These are phyloP conservation scores for Phtheirospermum japonicum DNA, from an alignment of 257 asterid genomes.

Conservation along the genomic window DNA sequence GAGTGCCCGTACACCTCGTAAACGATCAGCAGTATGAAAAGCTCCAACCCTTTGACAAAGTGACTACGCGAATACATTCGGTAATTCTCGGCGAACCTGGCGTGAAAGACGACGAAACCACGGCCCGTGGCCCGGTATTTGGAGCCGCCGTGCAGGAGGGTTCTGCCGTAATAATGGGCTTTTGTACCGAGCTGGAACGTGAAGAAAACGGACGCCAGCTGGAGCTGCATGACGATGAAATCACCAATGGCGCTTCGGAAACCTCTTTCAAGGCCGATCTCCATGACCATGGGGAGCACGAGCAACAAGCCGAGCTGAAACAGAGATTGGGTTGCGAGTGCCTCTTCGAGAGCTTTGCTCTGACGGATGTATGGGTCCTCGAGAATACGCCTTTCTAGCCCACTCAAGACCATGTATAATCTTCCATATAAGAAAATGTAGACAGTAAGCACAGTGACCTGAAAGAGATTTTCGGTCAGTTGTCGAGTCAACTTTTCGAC, in stretches of 20 bases:
- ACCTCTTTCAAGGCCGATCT: constrained; percentile 91
- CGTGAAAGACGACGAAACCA: constrained; percentile 93
- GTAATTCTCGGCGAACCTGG: constrained; percentile 90
- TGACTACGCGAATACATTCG: constrained; percentile 93
- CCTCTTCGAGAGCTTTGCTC: constrained; percentile 78
- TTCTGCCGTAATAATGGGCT: constrained; percentile 85
- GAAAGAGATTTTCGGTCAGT: constrained; percentile 28
- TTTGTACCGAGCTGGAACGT: constrained; percentile 97
- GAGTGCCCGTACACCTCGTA: constrained; percentile 78
- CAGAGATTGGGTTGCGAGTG: constrained; percentile 84
- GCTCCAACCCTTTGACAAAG: constrained; percentile 93
- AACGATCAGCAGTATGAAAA: constrained; percentile 62
- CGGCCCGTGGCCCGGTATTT: constrained; percentile 95
- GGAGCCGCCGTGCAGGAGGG: constrained; percentile 92
- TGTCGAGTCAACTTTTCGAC: too few relatives aligned
- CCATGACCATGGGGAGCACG: constrained; percentile 97
- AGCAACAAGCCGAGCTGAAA: constrained; percentile 88
- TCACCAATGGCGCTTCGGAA: constrained; percentile 92
- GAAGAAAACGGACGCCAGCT: constrained; percentile 93
- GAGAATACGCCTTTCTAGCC: constrained; percentile 75
- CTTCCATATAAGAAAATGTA: constrained; percentile 86
- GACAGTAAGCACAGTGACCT: constrained; percentile 85
- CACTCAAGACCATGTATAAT: constrained; percentile 88
- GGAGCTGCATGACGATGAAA: constrained; percentile 89
- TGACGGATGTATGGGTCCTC: constrained; percentile 63